Evolutionary conservation across 257 asterid species (phyloP), one percentile per base, ranked within the genome.

Genomic region (Nicotiana tomentosiformis): DNA sequence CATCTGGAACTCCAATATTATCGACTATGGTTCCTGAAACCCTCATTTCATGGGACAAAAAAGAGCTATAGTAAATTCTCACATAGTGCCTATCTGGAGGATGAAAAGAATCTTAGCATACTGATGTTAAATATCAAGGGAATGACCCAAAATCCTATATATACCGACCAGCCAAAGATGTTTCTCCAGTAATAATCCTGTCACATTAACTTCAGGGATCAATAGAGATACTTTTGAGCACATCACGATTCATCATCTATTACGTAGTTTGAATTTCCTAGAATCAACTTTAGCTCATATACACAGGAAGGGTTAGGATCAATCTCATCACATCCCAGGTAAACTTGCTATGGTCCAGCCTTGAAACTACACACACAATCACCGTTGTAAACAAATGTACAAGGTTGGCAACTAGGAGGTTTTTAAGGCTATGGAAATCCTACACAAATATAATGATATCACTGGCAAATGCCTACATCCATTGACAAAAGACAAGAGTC

Each of bases 131-230:
- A 49, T 65, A 66, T 81, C 78, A 32, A 30, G 39, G 37, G 51
- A 66, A 81, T 51, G 78, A 69, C 61, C 77, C 66, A 65, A 46
- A 67, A 49, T 65, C 83, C 55, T 81, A 7, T 49, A 56, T 30
- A 32, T 66, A 26, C 39, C 5, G 33, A 49, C 37, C 83, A 81
- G 84, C 67, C 84, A 81, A 81, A 56, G 12, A 81, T 32, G 78
- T 72, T 35, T 53, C 39, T 66, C 84, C 78, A 81, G 77, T n/a
- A 15, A 51, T 39, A 39, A 66, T 30, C 78, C 84, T 81, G 84
- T 37, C 18, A 81, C 18, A 46, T 66, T 65, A 65, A n/a, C 51
- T 77, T 30, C 46, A 30, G 43, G 43, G 66, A 46, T 49, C 64
- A 77, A 26, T 12, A 57, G 58, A 78, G 20, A 46, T 72, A 20